phyloP scores from a whole-genome alignment of 2,329 filamentous ascomycete species.

The Cladophialophora carrionii region DNA sequence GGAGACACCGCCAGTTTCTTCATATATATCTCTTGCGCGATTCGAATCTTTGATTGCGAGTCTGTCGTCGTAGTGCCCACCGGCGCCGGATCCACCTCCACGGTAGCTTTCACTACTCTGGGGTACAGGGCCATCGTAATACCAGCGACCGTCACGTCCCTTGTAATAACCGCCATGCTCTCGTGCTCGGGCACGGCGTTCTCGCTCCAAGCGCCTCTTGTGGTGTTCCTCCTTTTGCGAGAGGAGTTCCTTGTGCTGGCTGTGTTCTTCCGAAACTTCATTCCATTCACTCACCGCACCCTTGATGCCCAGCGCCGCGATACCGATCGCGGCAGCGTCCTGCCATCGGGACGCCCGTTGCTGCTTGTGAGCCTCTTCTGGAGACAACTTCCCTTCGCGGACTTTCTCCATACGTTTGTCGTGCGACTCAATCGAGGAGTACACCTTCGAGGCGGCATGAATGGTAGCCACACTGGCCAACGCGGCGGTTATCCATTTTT shows the following conservation, averaged over 20 bases:
- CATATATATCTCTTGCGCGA: constrained; percentile 25
- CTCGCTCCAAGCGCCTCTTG: constrained; percentile 35
- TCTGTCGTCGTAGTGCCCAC: constrained; percentile 29
- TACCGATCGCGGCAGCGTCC: constrained; percentile 66
- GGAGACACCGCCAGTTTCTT: constrained; percentile 20
- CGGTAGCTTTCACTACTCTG: constrained; percentile 33
- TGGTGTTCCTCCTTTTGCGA: constrained; percentile 48
- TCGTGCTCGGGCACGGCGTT: constrained; percentile 30
- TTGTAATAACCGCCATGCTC: constrained; percentile 38
- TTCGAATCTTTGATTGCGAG: constrained; percentile 22
- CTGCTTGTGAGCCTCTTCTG: constrained; percentile 65
- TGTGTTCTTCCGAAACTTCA: constrained; percentile 66
- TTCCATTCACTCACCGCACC: constrained; percentile 69
- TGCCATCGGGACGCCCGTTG: constrained; percentile 66
- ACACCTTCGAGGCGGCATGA: constrained; percentile 68
- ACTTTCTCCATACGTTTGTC: constrained; percentile 64
- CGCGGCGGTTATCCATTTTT: constrained; percentile 68
- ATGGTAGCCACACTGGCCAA: constrained; percentile 70
- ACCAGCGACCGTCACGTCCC: constrained; percentile 37
- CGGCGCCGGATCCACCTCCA: constrained; percentile 6
- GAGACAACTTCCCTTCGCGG: constrained; percentile 63
- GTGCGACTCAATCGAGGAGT: constrained; percentile 65
- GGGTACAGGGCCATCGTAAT: constrained; percentile 35
- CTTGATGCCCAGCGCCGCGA: constrained; percentile 71
- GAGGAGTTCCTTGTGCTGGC: constrained; percentile 60